Conservation (phyloP, 305 asterid species). For the Fraxinus latifolia region DNA sequence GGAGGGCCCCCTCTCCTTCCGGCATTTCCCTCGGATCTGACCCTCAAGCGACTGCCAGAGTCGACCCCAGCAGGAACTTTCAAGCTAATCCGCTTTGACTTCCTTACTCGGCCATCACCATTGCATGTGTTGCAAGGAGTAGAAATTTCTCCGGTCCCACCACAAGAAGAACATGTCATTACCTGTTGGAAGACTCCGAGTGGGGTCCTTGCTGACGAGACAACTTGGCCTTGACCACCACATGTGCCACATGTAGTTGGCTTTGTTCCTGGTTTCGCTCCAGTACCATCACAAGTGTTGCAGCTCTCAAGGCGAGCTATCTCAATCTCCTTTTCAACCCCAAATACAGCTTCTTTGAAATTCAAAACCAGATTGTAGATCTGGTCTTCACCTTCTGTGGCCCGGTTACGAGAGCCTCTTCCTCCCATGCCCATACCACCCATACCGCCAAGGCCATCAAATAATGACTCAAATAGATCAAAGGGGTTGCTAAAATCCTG, state of each 20-base stretch:
- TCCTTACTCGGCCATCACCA: slow-evolving; percentile 83
- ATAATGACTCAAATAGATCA: slow-evolving; percentile 80
- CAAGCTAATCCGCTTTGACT: slow-evolving; percentile 85
- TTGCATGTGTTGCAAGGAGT: slow-evolving; percentile 80
- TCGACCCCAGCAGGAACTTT: slow-evolving; percentile 93
- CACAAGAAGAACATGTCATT: slow-evolving; percentile 77
- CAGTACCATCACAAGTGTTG: slow-evolving; percentile 81
- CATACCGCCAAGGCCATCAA: slow-evolving; percentile 87
- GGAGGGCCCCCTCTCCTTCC: slow-evolving; percentile 90
- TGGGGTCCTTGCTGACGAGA: slow-evolving; percentile 80
- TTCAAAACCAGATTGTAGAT: slow-evolving; percentile 64
- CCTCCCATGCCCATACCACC: slow-evolving; percentile 87
- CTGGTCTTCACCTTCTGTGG: slow-evolving; percentile 95
- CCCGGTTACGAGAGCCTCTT: slow-evolving; percentile 63
- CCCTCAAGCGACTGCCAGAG: slow-evolving; percentile 80
- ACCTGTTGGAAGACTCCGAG: slow-evolving; percentile 95
- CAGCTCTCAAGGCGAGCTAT: slow-evolving; percentile 82
- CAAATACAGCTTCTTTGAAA: slow-evolving; percentile 90
- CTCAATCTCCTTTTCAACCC: slow-evolving; percentile 93
- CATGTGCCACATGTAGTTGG: slow-evolving; percentile 69
- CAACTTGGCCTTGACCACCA: slow-evolving; percentile 94
- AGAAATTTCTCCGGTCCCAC: slow-evolving; percentile 73
- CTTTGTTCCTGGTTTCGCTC: slow-evolving; percentile 82
- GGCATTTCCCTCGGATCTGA: slow-evolving; percentile 82
- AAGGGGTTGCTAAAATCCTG: slow-evolving; percentile 97